phyloP scores from a whole-genome alignment of 164 flowering plant species.

The Brasenia schreberi region DNA sequence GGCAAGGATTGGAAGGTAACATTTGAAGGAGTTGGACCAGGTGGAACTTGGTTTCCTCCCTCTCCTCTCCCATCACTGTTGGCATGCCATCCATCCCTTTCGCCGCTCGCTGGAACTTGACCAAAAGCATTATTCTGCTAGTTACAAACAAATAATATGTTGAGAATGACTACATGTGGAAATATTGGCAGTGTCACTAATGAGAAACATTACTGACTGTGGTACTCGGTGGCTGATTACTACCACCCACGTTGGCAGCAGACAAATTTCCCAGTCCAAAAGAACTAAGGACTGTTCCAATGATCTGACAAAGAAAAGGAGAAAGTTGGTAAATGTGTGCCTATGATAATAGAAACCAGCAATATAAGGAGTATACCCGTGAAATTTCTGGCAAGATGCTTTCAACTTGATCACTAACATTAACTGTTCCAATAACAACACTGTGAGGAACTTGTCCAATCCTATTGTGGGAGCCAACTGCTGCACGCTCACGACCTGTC shows the following conservation, averaged over 20 bases:
- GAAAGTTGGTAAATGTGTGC: neutral
- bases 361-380: constrained; percentile 45
- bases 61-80: constrained; percentile 28
- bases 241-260: constrained; percentile 16
- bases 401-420: constrained; percentile 80
- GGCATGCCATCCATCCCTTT: constrained; percentile 24
- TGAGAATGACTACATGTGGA: too few species aligned
- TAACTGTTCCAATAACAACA: constrained; percentile 85
- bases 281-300: constrained; percentile 84
- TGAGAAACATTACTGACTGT: constrained; percentile 35
- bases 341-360: neutral
- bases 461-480: constrained; percentile 48
- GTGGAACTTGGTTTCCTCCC: constrained; percentile 32
- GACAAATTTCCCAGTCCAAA: constrained; percentile 55
- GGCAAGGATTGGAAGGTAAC: constrained; percentile 29
- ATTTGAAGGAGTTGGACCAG: constrained; percentile 27
- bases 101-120: constrained; percentile 41
- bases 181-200: too few species aligned
- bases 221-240: constrained; percentile 19
- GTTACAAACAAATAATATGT: constrained; percentile 2
- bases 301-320: constrained; percentile 35
- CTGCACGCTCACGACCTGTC: constrained; percentile 49
- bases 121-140: constrained; percentile 26
- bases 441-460: constrained; percentile 81
- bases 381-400: constrained; percentile 52